Conservation (phyloP, 1,284 basidiomycete genomes). For the Ceratobasidium sp. region DNA sequence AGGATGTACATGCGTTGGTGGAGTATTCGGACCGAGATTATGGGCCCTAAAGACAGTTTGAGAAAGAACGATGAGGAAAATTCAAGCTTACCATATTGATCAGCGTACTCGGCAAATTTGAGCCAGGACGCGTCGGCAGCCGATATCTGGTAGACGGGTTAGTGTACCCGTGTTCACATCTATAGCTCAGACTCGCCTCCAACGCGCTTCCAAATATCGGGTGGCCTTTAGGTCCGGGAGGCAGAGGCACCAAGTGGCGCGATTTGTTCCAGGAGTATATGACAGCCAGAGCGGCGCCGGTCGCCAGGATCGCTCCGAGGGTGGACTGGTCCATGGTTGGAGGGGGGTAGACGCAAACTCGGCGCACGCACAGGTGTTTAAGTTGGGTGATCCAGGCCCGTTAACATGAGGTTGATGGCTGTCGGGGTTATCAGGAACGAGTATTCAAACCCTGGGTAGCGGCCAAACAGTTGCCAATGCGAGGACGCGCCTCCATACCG, state of each 20-base stretch:
- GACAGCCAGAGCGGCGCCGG: background rate
- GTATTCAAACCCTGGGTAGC: too few relatives aligned
- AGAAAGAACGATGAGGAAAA: background rate
- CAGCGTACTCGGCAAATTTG: slow-evolving; percentile 17
- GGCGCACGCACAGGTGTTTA: background rate
- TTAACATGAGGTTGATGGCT: too few relatives aligned
- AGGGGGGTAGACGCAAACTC: background rate
- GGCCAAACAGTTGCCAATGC: too few relatives aligned
- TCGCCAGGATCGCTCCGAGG: background rate
- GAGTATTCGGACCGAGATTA: slow-evolving; percentile 1
- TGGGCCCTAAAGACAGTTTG: background rate
- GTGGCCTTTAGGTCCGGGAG: background rate
- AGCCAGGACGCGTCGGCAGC: background rate
- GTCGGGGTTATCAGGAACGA: too few relatives aligned
- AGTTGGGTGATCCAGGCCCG: too few relatives aligned
- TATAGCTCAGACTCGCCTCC: background rate
- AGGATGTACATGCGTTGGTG: background rate
- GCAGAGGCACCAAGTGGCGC: background rate
- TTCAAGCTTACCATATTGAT: slow-evolving; percentile 5
- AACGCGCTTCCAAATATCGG: background rate
- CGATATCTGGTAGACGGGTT: background rate
- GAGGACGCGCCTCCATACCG: too few relatives aligned
- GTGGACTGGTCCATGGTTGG: background rate
- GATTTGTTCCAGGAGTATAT: slow-evolving; percentile 11
- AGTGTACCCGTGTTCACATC: too few relatives aligned